Percentiles rank a stretch among this genome's conserved stretches.
Conservation (phyloP, 2,329 filamentous ascomycete genomes). For the Thelonectria blattea region DNA sequence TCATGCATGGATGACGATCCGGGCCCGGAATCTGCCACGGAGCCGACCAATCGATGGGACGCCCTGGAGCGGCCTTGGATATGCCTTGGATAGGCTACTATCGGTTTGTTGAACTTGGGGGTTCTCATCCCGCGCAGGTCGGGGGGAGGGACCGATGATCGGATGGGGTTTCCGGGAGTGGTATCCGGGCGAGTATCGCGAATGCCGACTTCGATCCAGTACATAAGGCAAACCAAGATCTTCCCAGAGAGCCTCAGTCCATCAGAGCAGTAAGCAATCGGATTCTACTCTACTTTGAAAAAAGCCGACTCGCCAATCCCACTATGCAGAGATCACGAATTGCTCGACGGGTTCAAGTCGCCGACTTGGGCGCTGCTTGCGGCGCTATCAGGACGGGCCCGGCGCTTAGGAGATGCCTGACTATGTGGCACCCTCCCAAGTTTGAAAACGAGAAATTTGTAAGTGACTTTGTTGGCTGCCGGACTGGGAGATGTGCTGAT, state of each 20-base stretch:
- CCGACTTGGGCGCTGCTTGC: conserved; percentile 9
- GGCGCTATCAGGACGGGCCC: not conserved
- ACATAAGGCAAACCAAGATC: conserved; percentile 8
- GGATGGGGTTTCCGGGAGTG: conserved; percentile 27
- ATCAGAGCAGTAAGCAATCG: not conserved
- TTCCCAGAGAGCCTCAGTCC: not conserved
- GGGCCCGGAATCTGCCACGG: conserved; percentile 2
- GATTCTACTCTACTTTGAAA: not conserved
- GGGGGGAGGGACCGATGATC: conserved; percentile 10
- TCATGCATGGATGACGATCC: conserved; percentile 23
- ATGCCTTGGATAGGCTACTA: conserved; percentile 16
- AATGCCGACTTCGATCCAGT: not conserved
- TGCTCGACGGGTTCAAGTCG: conserved; percentile 12
- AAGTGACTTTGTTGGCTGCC: rapidly evolving
- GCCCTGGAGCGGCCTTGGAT: not conserved
- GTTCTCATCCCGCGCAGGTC: conserved; percentile 7
- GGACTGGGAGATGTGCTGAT: not conserved
- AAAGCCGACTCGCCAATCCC: not conserved
- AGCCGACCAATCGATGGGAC: conserved; percentile 5
- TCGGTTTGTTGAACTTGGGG: conserved; percentile 1
- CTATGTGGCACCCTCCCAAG: conserved; percentile 27
- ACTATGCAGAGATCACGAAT: conserved; percentile 25
- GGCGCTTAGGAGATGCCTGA: conserved; percentile 13
- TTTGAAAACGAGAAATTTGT: conserved; percentile 34
- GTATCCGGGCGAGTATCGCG: conserved; percentile 14